These are phyloP conservation scores for Knoxia roxburghii DNA, from an alignment of 257 asterid genomes.

Conservation along the genomic window DNA sequence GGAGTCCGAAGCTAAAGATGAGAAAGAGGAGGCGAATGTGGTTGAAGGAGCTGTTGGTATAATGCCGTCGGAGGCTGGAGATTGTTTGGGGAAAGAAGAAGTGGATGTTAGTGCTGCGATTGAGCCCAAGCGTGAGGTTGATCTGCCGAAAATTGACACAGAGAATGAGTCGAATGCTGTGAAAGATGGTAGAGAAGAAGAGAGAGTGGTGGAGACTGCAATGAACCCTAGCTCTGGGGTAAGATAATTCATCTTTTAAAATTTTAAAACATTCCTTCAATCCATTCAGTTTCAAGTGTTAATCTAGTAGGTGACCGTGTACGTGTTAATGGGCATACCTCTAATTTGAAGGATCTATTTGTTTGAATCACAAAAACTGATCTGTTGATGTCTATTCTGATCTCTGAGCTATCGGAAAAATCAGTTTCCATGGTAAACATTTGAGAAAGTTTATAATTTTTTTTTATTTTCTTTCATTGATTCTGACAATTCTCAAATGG, in stretches of 20 bases:
- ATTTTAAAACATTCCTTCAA: background rate
- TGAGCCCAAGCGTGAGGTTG: constrained; percentile 27
- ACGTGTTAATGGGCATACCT: background rate
- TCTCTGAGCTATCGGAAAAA: background rate
- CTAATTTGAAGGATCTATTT: background rate
- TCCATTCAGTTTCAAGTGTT: background rate
- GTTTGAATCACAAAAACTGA: background rate
- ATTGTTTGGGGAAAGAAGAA: constrained; percentile 19
- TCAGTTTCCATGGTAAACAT: background rate
- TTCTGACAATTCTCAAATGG: background rate
- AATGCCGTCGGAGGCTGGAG: constrained; percentile 19
- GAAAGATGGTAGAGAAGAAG: constrained; percentile 11
- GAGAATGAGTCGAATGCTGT: constrained; percentile 13
- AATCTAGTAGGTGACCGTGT: background rate
- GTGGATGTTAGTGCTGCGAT: constrained; percentile 23
- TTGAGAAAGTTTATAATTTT: background rate
- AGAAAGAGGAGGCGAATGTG: constrained; percentile 13
- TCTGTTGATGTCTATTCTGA: background rate
- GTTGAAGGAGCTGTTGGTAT: constrained; percentile 15
- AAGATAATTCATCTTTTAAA: too few relatives aligned
- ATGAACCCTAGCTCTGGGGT: constrained; percentile 17
- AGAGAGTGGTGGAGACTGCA: background rate
- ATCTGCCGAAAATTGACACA: constrained; percentile 2
- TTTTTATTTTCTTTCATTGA: background rate
- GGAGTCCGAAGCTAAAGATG: constrained; percentile 17